Base-by-base conservation (phyloP, 2,329 filamentous ascomycete genomes). In the Aspergillus oerlinghausenensis region DNA sequence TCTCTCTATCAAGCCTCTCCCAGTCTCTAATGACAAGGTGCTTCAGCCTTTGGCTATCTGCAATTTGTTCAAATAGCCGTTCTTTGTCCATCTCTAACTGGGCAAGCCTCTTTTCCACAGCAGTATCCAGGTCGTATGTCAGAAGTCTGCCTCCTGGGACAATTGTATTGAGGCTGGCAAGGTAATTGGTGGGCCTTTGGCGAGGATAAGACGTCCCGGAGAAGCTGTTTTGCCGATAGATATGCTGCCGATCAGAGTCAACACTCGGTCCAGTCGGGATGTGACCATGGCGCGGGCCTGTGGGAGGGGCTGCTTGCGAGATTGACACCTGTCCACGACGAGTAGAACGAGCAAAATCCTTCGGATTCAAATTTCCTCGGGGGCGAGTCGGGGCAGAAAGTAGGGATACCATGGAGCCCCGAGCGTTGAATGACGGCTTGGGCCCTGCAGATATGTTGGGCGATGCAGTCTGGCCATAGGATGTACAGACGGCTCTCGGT, bases 381-480 rank as follows among this genome's bases (percentile, higher is more conserved):
- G 79, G 78, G 14, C 77, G 72, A 9, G 77, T 79, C n/a, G 78
- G 78, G 25, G 77, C 78, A 29, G 75, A 73, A 11, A 79, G 63
- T n/a, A 79, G 58, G 29, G 76, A 73, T 45, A 73, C 63, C 55
- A 70, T 75, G 4, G 70, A 65, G 9, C 70, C 70, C 14, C 77
- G 75, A 62, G 61, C 70, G 40, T 74, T 72, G 11, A 71, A 64
- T 8, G 72, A 69, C 51, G 69, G 67, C 51, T 69, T 72, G 19
- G 72, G 62, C 21, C 67, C 68, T 53, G 72, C 68, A 19, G 75
- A 73, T 28, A 74, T 72, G 7, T 74, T 75, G 10, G 72, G 68
- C 35, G 75, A 73, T 17, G 72, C 71, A 8, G 69, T 66, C 43
- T 64, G 64, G 35, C 60, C 59, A 29, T 64, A 63, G 26, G 59